A percentile compares a stretch with the other conserved stretches of the same genome.
These are phyloP conservation scores for Hypsizygus marmoreus DNA, from an alignment of 768 basidiomycete genomes.

Conservation along the genomic window DNA sequence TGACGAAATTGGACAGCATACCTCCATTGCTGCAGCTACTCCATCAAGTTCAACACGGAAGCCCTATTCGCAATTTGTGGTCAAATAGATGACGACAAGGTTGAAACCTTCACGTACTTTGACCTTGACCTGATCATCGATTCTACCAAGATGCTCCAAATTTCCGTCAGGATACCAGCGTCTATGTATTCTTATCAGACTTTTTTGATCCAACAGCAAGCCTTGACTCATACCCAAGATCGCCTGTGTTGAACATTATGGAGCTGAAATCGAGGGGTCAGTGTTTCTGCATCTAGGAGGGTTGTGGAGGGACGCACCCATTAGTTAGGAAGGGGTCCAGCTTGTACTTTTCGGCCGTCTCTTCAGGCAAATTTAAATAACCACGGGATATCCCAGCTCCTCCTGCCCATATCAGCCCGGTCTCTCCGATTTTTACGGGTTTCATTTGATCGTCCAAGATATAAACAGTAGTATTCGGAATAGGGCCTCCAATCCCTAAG, in stretches of 20 bases:
- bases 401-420: constrained; percentile 57
- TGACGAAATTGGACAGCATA: constrained; percentile 14
- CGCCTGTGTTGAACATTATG: constrained; percentile 65
- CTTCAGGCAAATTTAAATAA: constrained; percentile 54
- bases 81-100: neutral
- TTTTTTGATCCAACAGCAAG: neutral
- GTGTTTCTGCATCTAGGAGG: neutral
- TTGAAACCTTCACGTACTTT: constrained; percentile 36
- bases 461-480: constrained; percentile 48
- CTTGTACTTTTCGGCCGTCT: constrained; percentile 49
- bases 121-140: constrained; percentile 65
- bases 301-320: constrained; percentile 37
- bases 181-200: constrained; percentile 23
- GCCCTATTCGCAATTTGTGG: constrained; percentile 34
- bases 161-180: constrained; percentile 53
- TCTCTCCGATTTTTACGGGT: constrained; percentile 35
- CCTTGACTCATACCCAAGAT: constrained; percentile 45
- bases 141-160: constrained; percentile 57
- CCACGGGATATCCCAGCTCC: constrained; percentile 55
- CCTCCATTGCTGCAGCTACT: constrained; percentile 60
- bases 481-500: constrained; percentile 48
- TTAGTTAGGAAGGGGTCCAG: constrained; percentile 51
- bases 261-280: constrained; percentile 17
- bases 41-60: constrained; percentile 66
- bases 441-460: constrained; percentile 38